phyloP scores from a whole-genome alignment of 768 basidiomycete genomes.

The Tricholoma terreum region DNA sequence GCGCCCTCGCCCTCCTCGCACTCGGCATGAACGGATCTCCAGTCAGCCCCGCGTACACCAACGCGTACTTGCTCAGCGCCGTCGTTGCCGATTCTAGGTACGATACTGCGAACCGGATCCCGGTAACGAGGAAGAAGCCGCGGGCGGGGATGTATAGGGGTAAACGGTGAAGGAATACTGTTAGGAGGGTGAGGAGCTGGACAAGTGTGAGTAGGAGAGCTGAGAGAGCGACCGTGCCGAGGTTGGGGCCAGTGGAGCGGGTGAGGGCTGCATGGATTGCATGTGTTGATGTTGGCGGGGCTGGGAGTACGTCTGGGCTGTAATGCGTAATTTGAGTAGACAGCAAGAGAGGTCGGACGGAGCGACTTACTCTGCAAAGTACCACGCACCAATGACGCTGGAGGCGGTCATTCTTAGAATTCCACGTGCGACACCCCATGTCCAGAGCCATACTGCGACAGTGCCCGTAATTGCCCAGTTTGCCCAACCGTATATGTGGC shows the following conservation, averaged over 20 bases:
- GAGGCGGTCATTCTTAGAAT: slow-evolving; percentile 72
- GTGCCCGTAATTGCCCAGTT: slow-evolving; percentile 49
- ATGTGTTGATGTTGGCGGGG: slow-evolving; percentile 60
- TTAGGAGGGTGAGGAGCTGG: slow-evolving; percentile 52
- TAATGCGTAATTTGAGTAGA: background rate
- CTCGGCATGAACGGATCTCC: slow-evolving; percentile 66
- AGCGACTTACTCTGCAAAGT: slow-evolving; percentile 57
- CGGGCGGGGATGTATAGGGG: slow-evolving; percentile 52
- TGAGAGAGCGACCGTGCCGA: slow-evolving; percentile 77
- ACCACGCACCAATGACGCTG: slow-evolving; percentile 90
- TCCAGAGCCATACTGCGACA: slow-evolving; percentile 64
- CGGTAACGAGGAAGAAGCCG: slow-evolving; percentile 42
- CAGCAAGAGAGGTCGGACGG: slow-evolving; percentile 2
- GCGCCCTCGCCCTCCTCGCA: slow-evolving; percentile 46
- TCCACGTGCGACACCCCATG: slow-evolving; percentile 80
- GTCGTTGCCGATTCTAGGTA: slow-evolving; percentile 54
- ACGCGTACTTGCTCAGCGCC: slow-evolving; percentile 54
- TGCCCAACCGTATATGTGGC: slow-evolving; percentile 39
- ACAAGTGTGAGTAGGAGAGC: slow-evolving; percentile 73
- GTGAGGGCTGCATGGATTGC: slow-evolving; percentile 74
- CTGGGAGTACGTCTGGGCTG: slow-evolving; percentile 35
- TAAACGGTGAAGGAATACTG: slow-evolving; percentile 49
- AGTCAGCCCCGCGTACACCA: slow-evolving; percentile 73
- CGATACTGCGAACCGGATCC: slow-evolving; percentile 46
- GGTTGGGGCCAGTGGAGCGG: slow-evolving; percentile 76